Base-by-base conservation (phyloP, 1,284 basidiomycete genomes). In the Coriolopsis trogii region DNA sequence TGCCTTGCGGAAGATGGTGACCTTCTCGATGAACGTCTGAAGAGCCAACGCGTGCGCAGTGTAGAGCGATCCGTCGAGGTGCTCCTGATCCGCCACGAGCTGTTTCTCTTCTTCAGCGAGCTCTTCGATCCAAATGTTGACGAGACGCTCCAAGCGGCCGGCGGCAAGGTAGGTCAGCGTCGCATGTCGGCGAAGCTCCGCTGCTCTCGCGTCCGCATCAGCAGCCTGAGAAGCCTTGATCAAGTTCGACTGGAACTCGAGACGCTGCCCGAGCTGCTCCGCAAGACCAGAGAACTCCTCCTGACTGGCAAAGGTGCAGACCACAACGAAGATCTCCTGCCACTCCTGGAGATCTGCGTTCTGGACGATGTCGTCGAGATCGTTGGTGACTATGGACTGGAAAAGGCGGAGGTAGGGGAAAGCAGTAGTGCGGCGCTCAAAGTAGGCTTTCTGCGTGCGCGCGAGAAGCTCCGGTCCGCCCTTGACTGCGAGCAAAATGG, bases 11-110 rank as follows among this genome's bases (percentile, higher is more conserved):
- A 99, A 99, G 34, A 97, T 87, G 1, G 93, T 88, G 36, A 98
- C 94, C 74, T 99, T 99, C 72, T 99, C 96, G 65, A 98, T 84
- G 73, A 99, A 96, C 0, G 89, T 89, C 71, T 98, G 95, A 28
- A 99, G 74, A 1, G 95, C 94, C 41, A 87, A 81, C 0, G 90
- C 93, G 64, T 96, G 95, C 0, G 91, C 88, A 7, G 93, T 87
- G 69, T 95, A 98, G 9, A 77, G 76, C 2, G 90, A 89, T 10
- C 75, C 76, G 44, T 72, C 68, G 31, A 70, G 62, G 7, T 69
- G 63, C 7, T 73, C 70, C 31, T 79, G 78, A 47, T 85, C 81
- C 1, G 67, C 65, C 12, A 77, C 65, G 26, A 80, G 66, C 1
- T 64, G 65, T 46, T 76, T 76, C 74, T 98, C 95, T 58, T 98